Percentiles rank a stretch among this genome's conserved stretches.
Conservation (phyloP, 352 stramenopile species). For the Paralagenidium karlingii region DNA sequence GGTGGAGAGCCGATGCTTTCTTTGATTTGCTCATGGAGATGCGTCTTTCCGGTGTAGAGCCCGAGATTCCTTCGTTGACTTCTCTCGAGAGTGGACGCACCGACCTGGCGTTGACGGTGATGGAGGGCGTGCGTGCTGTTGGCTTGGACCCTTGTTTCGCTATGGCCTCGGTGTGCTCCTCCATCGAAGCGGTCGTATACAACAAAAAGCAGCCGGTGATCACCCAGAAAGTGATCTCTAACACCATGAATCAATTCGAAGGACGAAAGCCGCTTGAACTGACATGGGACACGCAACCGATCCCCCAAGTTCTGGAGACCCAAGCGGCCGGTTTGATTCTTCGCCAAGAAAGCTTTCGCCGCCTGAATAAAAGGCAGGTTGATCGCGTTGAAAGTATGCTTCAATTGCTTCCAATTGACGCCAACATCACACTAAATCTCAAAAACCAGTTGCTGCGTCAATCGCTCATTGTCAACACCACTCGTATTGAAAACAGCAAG, state of each 20-base stretch:
- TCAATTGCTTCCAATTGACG: slow-evolving; percentile 77
- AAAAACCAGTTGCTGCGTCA: slow-evolving; percentile 77
- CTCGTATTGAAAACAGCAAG: slow-evolving; percentile 53
- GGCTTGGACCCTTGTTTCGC: slow-evolving; percentile 75
- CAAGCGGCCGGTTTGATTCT: slow-evolving; percentile 65
- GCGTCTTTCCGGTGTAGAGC: slow-evolving; percentile 63
- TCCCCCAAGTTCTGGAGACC: slow-evolving; percentile 71
- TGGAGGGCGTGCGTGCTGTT: slow-evolving; percentile 75
- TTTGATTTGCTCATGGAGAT: slow-evolving; percentile 82
- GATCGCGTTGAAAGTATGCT: slow-evolving; percentile 70
- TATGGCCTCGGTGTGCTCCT: slow-evolving; percentile 76
- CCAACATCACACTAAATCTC: slow-evolving; percentile 81
- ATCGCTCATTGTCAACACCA: slow-evolving; percentile 77
- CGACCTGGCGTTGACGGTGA: slow-evolving; percentile 73
- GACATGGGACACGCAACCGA: slow-evolving; percentile 63
- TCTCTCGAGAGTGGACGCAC: slow-evolving; percentile 76
- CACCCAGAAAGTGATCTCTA: slow-evolving; percentile 27
- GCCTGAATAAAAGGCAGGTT: slow-evolving; percentile 67
- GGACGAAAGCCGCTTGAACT: slow-evolving; percentile 32
- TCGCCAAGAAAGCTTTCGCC: slow-evolving; percentile 72
- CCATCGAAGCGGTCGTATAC: slow-evolving; percentile 64
- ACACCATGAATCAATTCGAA: slow-evolving; percentile 46
- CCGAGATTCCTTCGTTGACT: slow-evolving; percentile 72
- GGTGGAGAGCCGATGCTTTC: slow-evolving; percentile 73
- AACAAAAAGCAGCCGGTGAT: slow-evolving; percentile 44